Evolutionary conservation across 345 rosid genomes (phyloP).

Genomic region (Eucalyptus victrix): DNA sequence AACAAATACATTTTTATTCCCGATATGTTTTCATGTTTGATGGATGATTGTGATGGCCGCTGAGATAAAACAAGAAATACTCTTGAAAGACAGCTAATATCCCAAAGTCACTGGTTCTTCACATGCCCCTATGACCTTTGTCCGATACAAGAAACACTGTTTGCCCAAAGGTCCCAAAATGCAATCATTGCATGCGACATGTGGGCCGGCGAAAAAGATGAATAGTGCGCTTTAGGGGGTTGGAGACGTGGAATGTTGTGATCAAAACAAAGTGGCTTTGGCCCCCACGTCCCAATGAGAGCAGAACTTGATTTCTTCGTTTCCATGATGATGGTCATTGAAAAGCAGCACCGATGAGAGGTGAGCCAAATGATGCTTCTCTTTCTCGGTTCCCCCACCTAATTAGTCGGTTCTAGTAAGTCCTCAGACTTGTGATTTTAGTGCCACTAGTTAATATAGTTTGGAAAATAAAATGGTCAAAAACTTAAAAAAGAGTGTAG

Average conservation of each 20-base stretch:
- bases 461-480: neutral
- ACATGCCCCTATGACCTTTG: neutral
- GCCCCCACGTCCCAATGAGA: neutral
- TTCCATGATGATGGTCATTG: neutral
- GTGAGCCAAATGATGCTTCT: neutral
- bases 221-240: neutral
- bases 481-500: neutral
- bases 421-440: neutral
- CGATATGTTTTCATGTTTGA: neutral
- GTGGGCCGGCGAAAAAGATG: neutral
- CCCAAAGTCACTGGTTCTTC: neutral
- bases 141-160: neutral
- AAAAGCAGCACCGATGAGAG: neutral
- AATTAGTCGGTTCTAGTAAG: neutral
- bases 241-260: neutral
- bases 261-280: neutral
- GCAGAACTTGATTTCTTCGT: neutral
- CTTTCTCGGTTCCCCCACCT: neutral
- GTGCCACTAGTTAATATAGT: neutral
- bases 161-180: neutral
- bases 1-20: neutral
- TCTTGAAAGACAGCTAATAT: neutral
- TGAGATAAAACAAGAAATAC: neutral
- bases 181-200: neutral
- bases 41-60: neutral